Evolutionary conservation across 2,329 filamentous ascomycete genomes (phyloP), one percentile per base, ranked within the genome.

Genomic region (Colletotrichum tropicicola): DNA sequence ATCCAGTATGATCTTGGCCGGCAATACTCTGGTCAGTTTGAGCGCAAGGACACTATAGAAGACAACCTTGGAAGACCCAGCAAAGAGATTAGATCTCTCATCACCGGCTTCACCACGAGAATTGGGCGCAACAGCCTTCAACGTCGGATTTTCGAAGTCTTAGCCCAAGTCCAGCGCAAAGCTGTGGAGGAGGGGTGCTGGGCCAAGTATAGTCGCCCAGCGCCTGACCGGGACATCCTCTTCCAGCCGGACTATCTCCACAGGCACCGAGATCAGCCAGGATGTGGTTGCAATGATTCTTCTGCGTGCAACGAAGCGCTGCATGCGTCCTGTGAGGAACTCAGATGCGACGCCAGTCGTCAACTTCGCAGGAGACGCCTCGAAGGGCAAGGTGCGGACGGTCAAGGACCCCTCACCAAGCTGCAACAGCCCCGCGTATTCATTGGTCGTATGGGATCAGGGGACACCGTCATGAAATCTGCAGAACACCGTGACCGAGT

Each of bases 391-490:
- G 17, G 3, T 13, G 5, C 15, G n/a, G 6, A 23, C n/a, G 6
- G 37, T 6, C 8, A 30, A 23, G 23, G n/a, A 1, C 9, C n/a
- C 53, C 17, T 21, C 10, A 4, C 51, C 51, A 0, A 39, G 7
- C 19, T n/a, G 30, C 15, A n/a, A n/a, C n/a, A n/a, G 3, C 6
- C 25, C n/a, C 21, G 17, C 3, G 12, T 49, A 0, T 49, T 60
- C 0, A 4, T 54, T 2, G 60, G 60, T 0, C 19, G 28, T 5
- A n/a, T 53, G 23, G 73, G 68, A 15, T 72, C 72, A 15, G 71
- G 70, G 17, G 69, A 79, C 51, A 65, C 69, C n/a, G 71, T 79
- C 13, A 73, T 80, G 68, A 75, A 74, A 21, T 68, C 70, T 6
- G 39, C 37, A 0, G 5, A 25, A 2, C 23, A 63, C 9, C 15